Base-by-base conservation (phyloP, 2,329 filamentous ascomycete genomes). In the Leptographium flavum region DNA sequence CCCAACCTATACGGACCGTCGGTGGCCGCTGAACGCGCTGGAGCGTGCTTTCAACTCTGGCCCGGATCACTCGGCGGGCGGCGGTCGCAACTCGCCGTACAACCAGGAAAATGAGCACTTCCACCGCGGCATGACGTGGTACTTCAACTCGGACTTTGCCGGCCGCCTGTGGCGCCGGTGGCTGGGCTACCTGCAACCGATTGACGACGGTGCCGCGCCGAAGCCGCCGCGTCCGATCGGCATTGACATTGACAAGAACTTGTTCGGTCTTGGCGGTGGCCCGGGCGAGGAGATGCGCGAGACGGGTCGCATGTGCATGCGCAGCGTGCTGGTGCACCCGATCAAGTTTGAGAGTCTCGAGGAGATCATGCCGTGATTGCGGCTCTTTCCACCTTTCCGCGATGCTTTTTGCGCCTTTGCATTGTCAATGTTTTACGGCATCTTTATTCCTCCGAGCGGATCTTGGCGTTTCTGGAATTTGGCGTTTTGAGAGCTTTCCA, bases 121-220 rank as follows among this genome's bases (percentile, higher is more conserved):
- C 60, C 87, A 90, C 65, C 76, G 76, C 54, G 84, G 86, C 14
- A 81, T 80, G 37, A 87, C 74, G 38, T 94, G 84, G 83, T 93
- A 90, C 61, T 93, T 87, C 61, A 83, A 87, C 54, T 79, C 79
- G 21, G 74, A 79, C 42, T 93, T 92, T 56, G 79, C 83, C 1
- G 74, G 80, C 5, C 74, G 81, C n/a, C 58, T 93, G 52, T 93
- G 86, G 75, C 71, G 82, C 42, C 70, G 84, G 38, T 94, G 87
- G 87, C 63, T 92, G 39, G 73, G 73, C 1, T 76, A 73, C 52
- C 62, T 70, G 15, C 71, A 76, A 56, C 50, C 50, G 6, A 23
- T 49, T n/a, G 49, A 53, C 30, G 51, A 53, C 28, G 37, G 41
- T 1, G 15, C 22, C 1, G 41, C 17, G 19, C 41, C 47, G 6